Percentiles rank a stretch among this genome's conserved stretches.
phyloP scores from a whole-genome alignment of 306 rosid species.

The Cercis canadensis region DNA sequence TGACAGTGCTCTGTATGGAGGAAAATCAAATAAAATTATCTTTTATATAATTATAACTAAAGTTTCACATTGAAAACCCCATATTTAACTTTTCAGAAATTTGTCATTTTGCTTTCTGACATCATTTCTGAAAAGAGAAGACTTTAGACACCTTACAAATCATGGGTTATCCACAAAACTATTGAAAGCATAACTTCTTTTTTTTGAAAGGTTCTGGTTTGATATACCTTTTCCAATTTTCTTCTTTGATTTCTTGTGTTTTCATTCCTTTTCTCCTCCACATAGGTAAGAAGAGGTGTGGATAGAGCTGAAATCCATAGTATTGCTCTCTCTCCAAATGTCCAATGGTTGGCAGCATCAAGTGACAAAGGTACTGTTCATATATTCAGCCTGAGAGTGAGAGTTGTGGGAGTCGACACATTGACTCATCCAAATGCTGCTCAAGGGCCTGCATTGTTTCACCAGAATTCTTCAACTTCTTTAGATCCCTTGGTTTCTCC shows the following conservation, averaged over 20 bases:
- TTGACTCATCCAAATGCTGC: conserved; percentile 44
- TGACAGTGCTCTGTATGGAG: background rate
- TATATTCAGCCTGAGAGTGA: conserved; percentile 84
- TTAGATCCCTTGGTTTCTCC: conserved; percentile 77
- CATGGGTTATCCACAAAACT: background rate
- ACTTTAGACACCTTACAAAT: conserved; percentile 15
- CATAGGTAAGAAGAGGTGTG: conserved; percentile 91
- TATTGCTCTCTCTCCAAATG: conserved; percentile 82
- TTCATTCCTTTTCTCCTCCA: conserved; percentile 7
- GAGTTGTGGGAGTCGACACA: conserved; percentile 71
- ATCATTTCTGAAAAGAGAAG: conserved; percentile 13
- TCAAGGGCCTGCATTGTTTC: conserved; percentile 62
- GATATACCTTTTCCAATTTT: conserved; percentile 12
- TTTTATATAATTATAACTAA: background rate
- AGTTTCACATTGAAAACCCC: background rate
- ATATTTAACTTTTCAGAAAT: background rate
- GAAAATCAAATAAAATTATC: background rate
- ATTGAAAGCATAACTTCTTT: conserved; percentile 5
- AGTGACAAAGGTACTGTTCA: conserved; percentile 97
- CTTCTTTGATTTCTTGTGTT: background rate
- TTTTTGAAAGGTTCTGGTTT: conserved; percentile 7
- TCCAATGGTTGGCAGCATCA: conserved; percentile 93
- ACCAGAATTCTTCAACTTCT: conserved; percentile 79
- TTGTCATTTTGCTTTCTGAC: background rate
- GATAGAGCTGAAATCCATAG: conserved; percentile 91